Base-by-base conservation (phyloP, 1,284 basidiomycete species). In the Caloboletus inedulis region DNA sequence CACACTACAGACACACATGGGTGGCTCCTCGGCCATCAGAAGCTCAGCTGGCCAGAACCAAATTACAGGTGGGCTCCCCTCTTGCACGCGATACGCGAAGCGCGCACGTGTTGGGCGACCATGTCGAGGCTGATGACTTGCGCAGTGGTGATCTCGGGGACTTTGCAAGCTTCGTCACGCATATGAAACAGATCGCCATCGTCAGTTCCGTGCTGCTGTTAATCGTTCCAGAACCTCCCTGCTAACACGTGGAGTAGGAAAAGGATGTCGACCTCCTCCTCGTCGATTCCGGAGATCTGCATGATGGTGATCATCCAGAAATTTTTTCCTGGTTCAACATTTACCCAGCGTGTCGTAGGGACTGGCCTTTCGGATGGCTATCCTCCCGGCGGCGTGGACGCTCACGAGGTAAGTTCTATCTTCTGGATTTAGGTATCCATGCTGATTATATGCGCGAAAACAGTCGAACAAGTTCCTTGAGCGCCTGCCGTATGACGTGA, bases 1-100 rank as follows among this genome's bases (percentile, higher is more conserved):
- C 87, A 90, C 64, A 91, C 89, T 21, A 92, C 90, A 0, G 90
- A 92, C 65, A 85, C 80, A 40, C 90, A 92, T 69, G 89, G 88
- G 23, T 89, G 87, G 87, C 72, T 89, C 6, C 76, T 88, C 23
- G 87, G 88, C 3, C 87, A 91, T 70, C 83, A 86, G 59, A 85
- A 89, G 61, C 19, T 69, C 1, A 80, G 77, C 4, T 81, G 79
- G 62, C 87, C 87, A 0, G 88, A 90, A 59, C 88, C 88, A 1
- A 86, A 89, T 62, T 89, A 86, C 66, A 85, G 81, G 81, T 78
- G 49, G 51, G 71, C 58, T 16, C 33, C 14, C 29, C 25, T 30
- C 35, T 36, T 23, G 18, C 14, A 16, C 35, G 9, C 41, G 8
- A 19, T 35, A 21, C 13, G 49, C 21, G 27, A 39, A 21, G 30